Conservation (phyloP, 176 grass and related monocot species). For the Secale cereale region DNA sequence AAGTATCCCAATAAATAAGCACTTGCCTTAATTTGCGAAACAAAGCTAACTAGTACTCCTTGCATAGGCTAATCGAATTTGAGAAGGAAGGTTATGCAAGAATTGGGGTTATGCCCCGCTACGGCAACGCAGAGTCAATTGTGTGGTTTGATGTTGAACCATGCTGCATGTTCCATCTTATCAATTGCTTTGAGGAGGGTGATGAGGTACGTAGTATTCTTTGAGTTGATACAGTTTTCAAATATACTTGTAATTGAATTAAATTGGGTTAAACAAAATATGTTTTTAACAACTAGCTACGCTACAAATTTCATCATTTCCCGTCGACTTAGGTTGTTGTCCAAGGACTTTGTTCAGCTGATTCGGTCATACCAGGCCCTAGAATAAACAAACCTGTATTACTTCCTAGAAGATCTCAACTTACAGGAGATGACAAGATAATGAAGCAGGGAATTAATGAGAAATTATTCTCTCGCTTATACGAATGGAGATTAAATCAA, state of each 20-base stretch:
- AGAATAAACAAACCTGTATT: neutral
- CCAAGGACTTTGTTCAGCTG: conserved; percentile 19
- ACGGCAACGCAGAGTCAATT: conserved; percentile 42
- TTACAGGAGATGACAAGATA: neutral
- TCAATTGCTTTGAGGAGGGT: conserved; percentile 44
- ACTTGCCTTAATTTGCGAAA: neutral
- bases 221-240: neutral
- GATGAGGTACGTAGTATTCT: conserved; percentile 37
- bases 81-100: conserved; percentile 53
- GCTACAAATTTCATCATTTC: neutral
- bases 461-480: conserved; percentile 18
- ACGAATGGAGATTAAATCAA: conserved; percentile 49
- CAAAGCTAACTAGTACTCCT: neutral
- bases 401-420: neutral
- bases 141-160: conserved; percentile 47
- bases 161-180: conserved; percentile 47
- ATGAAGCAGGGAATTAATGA: neutral
- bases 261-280: neutral
- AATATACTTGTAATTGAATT: neutral
- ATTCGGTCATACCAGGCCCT: conserved; percentile 48
- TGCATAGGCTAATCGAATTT: conserved; percentile 41
- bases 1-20: conserved; percentile 13
- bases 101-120: conserved; percentile 55
- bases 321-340: conserved; percentile 23
- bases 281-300: neutral